Evolutionary conservation across 768 basidiomycete species (phyloP).

Genomic region (Kondoa malvinella): DNA sequence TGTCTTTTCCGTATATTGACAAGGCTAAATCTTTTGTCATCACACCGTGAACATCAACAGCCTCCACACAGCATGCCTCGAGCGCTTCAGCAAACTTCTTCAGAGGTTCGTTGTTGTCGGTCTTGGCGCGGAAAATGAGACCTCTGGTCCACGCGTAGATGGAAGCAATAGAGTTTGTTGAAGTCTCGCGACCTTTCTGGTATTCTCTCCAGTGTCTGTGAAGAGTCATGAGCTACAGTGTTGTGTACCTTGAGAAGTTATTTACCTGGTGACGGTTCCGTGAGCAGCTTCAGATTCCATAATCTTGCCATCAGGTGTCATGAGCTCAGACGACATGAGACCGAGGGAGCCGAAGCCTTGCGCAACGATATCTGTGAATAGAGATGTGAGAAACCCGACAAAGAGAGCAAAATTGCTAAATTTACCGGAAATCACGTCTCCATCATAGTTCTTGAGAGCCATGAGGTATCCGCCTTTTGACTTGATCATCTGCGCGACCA

Average conservation of each 20-base stretch:
- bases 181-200: slow-evolving; percentile 94
- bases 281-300: slow-evolving; percentile 96
- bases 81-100: slow-evolving; percentile 57
- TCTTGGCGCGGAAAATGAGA: slow-evolving; percentile 48
- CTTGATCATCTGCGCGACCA: slow-evolving; percentile 97
- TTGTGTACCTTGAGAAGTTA: not conserved
- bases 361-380: slow-evolving; percentile 64
- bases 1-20: slow-evolving; percentile 70
- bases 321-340: slow-evolving; percentile 83
- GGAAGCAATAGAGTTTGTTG: slow-evolving; percentile 93
- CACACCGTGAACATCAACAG: slow-evolving; percentile 20
- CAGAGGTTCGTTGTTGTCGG: slow-evolving; percentile 65
- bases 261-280: slow-evolving; percentile 36
- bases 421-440: slow-evolving; percentile 9
- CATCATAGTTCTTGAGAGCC: slow-evolving; percentile 53
- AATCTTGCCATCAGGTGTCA: slow-evolving; percentile 60
- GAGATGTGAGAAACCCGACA: slow-evolving; percentile 24
- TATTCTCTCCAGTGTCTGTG: slow-evolving; percentile 90
- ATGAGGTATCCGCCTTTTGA: slow-evolving; percentile 77
- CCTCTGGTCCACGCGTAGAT: slow-evolving; percentile 99
- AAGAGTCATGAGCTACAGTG: slow-evolving; percentile 1
- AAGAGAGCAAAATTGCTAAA: not conserved
- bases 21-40: slow-evolving; percentile 58
- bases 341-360: slow-evolving; percentile 93
- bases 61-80: slow-evolving; percentile 58